Base-by-base conservation (phyloP, 169 alveolate species). In the Besnoitia besnoiti region DNA sequence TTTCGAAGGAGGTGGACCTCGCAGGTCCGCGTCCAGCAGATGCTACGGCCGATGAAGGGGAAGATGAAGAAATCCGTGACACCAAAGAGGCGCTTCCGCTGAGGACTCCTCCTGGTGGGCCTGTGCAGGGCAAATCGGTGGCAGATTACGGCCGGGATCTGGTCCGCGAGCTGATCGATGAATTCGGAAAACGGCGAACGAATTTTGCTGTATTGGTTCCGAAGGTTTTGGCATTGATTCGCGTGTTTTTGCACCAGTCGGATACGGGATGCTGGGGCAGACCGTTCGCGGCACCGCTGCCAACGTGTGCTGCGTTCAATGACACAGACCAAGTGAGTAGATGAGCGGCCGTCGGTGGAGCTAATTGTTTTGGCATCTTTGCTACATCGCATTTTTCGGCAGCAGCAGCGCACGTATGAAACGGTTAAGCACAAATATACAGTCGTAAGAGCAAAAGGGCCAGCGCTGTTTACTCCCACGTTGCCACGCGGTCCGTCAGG, bases 131-230 rank as follows among this genome's bases (percentile, higher is more conserved):
- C 33, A n/a, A 55, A 21, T 5, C 5, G 33, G 24, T 55, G 7
- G 4, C 67, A 55, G 67, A 55, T 55, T 12, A 14, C n/a, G 59
- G 87, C 40, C 50, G 14, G 12, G 14, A 4, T 40, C 40, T 77
- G 55, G 87, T 77, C 40, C 33, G 59, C 50, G 87, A 77, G 87
- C 47, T 77, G 37, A 42, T 77, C 59, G 87, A 77, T 8, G 87
- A 77, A 77, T 77, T 77, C 30, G 87, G 55, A 2, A 77, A 77
- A 77, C 5, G 87, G 61, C 14, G 87, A 44, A 77, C 87, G 10
- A 77, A 77, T 35, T 77, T 77, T 40, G 35, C 87, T 35, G 40
- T 77, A 1, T 35, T 77, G 8, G 87, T 77, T 44, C 87, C 87
- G 55, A 77, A 77, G 87, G 87, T 77, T 16, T 55, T 77, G 44